Base-by-base conservation (phyloP, 1,139 yeast species). In the Pichia sp. region DNA sequence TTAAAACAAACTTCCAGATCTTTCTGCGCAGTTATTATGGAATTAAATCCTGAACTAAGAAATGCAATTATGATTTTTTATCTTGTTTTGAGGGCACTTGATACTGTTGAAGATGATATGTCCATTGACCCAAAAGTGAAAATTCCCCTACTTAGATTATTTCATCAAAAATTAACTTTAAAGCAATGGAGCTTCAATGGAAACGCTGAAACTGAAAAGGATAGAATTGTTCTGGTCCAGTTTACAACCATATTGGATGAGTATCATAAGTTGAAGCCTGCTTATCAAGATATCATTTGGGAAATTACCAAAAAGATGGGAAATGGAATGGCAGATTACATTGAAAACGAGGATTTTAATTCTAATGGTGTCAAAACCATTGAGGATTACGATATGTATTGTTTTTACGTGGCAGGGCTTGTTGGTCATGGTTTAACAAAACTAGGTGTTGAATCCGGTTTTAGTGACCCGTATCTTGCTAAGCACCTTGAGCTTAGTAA, bases 101-200 rank as follows among this genome's bases (percentile, higher is more conserved):
- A 93, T 59, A 93, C 99, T 2, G 73, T 93, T 44, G 99, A 93
- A 62, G 99, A 93, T 62, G 99, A 93, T 59, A 91, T 89, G 94
- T 73, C 91, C 9, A 65, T 93, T 44, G 79, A 77, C 45, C 78
- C 85, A 7, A 70, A 71, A 19, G 56, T 75, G 46, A 91, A 91
- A 63, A 68, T 88, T 22, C 89, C 94, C 1, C 59, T 89, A 44
- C 71, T 93, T 51, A 73, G 93, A 48, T 54, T 60, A 3, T 93
- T 93, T 61, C 70, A 79, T 56, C 63, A 72, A 26, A 77, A 82
- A 49, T 69, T 91, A 50, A 64, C 68, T 36, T 62, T 74, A 7
- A 67, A 70, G 25, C 86, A 79, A 51, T 91, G 96, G 95, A 80
- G 85, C 1, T 91, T 85, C 59, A 63, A 77, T 52, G 94, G 81